phyloP scores from a whole-genome alignment of 495 filamentous ascomycete genomes.

The Talaromyces adpressus region DNA sequence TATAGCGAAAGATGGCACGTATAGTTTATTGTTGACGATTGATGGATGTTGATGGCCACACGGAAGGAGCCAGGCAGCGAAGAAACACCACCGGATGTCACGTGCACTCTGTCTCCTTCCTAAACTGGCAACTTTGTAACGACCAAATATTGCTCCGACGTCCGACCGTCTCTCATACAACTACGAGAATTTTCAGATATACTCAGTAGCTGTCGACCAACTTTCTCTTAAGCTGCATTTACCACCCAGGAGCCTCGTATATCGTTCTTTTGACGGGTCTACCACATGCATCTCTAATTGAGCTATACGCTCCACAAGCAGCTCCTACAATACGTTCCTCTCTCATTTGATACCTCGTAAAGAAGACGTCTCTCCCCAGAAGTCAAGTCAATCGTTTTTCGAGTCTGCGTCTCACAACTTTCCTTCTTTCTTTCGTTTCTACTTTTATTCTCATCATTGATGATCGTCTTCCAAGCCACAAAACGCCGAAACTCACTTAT shows the following conservation, averaged over 20 bases:
- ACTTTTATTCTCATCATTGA: neutral
- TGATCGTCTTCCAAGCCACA: neutral
- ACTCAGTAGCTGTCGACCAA: neutral
- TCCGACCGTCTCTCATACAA: neutral
- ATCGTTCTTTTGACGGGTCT: neutral
- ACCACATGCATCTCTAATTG: neutral
- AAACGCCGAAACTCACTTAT: neutral
- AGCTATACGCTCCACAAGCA: constrained; percentile 1
- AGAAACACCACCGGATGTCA: neutral
- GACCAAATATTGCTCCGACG: neutral
- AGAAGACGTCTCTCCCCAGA: neutral
- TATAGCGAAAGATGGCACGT: neutral
- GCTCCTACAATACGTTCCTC: constrained; percentile 1
- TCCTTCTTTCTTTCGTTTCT: neutral
- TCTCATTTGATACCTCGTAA: neutral
- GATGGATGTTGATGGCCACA: neutral
- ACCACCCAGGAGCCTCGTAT: neutral
- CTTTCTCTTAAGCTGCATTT: neutral
- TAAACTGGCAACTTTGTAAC: constrained; percentile 1
- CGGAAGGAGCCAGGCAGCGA: neutral
- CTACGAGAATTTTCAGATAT: neutral
- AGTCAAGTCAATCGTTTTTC: neutral
- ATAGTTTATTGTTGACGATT: neutral
- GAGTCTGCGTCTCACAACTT: neutral
- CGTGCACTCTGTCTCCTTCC: constrained; percentile 8